A percentile compares a stretch with the other conserved stretches of the same genome.
These are phyloP conservation scores for Thuja plicata DNA, from an alignment of 83 land plant species.

Conservation along the genomic window DNA sequence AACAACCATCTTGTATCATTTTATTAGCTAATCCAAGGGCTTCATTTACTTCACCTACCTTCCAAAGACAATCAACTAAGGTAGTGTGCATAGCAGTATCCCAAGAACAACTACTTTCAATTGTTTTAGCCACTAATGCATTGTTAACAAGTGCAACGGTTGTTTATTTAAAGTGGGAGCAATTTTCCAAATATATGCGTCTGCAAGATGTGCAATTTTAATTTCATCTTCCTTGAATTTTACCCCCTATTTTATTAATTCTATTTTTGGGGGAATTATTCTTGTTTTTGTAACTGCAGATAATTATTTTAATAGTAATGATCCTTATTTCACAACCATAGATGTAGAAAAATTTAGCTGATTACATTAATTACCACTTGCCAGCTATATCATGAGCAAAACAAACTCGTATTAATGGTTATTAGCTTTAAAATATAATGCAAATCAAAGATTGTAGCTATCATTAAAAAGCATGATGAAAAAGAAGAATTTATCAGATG, in stretches of 20 bases:
- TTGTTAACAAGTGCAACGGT: conserved; percentile 79
- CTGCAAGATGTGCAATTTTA: conserved; percentile 86
- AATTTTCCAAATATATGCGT: conserved; percentile 61
- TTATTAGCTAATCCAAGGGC: conserved; percentile 21
- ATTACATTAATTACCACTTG: too few relatives aligned
- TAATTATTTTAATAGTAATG: too few relatives aligned
- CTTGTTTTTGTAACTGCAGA: neutral
- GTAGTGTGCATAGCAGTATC: conserved; percentile 43
- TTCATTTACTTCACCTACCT: conserved; percentile 27
- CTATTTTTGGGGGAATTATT: too few relatives aligned
- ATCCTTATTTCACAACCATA: too few relatives aligned
- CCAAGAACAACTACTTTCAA: conserved; percentile 27
- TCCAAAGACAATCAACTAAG: conserved; percentile 45
- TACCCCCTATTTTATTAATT: neutral
- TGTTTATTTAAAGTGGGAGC: conserved; percentile 78
- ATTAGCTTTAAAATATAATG: too few relatives aligned
- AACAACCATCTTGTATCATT: conserved; percentile 20
- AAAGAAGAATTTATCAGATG: too few relatives aligned
- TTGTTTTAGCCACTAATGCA: conserved; percentile 38
- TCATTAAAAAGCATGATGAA: too few relatives aligned
- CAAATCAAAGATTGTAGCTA: too few relatives aligned
- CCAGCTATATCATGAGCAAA: too few relatives aligned
- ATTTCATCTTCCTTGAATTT: neutral
- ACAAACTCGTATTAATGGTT: too few relatives aligned
- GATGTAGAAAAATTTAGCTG: too few relatives aligned